These are phyloP conservation scores for Xylariaceae sp. DNA, from an alignment of 2,329 filamentous ascomycete genomes.

Conservation along the genomic window DNA sequence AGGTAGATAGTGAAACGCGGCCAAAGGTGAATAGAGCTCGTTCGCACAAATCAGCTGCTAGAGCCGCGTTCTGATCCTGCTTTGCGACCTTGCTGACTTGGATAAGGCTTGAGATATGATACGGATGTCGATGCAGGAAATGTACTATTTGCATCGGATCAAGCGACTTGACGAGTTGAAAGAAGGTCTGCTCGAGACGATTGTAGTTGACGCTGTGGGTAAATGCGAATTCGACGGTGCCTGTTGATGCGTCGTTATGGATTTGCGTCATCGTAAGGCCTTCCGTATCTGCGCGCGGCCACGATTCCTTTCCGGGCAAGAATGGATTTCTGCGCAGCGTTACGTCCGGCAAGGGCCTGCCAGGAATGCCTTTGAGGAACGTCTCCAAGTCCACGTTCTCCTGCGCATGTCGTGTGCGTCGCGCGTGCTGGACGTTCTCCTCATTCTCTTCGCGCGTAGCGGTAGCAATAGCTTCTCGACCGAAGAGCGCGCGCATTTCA, in stretches of 20 bases:
- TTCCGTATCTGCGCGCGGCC: constrained; percentile 73
- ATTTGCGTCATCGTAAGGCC: constrained; percentile 74
- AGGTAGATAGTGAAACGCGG: constrained; percentile 78
- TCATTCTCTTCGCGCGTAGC: constrained; percentile 46
- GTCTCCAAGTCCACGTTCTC: constrained; percentile 55
- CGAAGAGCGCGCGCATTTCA: constrained; percentile 71
- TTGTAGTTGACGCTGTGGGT: constrained; percentile 71
- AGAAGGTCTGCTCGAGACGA: constrained; percentile 69
- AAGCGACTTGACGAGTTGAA: constrained; percentile 71
- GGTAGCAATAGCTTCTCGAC: constrained; percentile 52
- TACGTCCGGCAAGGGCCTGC: constrained; percentile 62
- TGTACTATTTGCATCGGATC: constrained; percentile 78
- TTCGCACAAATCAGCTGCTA: constrained; percentile 82
- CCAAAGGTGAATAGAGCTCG: constrained; percentile 90
- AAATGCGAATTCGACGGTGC: constrained; percentile 69
- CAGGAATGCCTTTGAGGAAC: constrained; percentile 49
- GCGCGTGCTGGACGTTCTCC: constrained; percentile 40
- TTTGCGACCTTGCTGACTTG: constrained; percentile 90
- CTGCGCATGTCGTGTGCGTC: constrained; percentile 33
- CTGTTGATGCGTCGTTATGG: constrained; percentile 37
- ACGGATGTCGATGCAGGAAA: constrained; percentile 69
- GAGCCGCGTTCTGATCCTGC: constrained; percentile 80
- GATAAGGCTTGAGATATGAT: constrained; percentile 89
- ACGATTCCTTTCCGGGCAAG: constrained; percentile 79
- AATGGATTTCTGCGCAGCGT: constrained; percentile 75